Percentiles rank a stretch among this genome's conserved stretches.
Evolutionary conservation across 345 rosid genomes (phyloP).

Genomic region (Syzygium aqueum): DNA sequence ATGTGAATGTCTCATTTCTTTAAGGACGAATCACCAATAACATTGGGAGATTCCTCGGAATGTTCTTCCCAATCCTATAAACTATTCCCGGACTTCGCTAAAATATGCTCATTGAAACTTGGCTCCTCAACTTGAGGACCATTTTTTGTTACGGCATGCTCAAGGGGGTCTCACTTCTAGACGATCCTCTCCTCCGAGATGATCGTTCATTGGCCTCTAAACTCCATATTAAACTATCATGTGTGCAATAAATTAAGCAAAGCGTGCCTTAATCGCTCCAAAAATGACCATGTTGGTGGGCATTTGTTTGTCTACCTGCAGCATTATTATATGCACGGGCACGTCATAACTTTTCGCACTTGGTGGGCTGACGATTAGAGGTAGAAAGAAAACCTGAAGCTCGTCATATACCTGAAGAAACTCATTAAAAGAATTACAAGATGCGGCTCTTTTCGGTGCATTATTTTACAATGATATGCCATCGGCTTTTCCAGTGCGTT

Average conservation of each 20-base stretch:
- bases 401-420: background rate
- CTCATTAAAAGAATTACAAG: background rate
- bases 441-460: background rate
- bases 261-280: background rate
- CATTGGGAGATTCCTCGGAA: constrained; percentile 15
- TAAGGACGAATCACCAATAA: background rate
- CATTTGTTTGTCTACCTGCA: background rate
- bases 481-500: background rate
- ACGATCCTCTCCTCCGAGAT: background rate
- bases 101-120: background rate
- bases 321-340: background rate
- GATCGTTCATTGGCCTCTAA: background rate
- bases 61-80: constrained; percentile 1
- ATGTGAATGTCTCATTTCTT: background rate
- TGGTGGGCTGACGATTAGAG: background rate
- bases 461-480: background rate
- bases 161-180: background rate
- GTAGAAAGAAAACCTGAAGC: background rate
- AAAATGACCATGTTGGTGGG: background rate
- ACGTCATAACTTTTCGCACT: background rate
- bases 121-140: background rate
- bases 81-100: background rate
- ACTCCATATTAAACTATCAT: background rate
- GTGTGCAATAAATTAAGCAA: background rate
- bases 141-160: background rate